Evolutionary conservation across 2,329 filamentous ascomycete species (phyloP), one percentile per base, ranked within the genome.

Genomic region (Ophiostoma sp.): DNA sequence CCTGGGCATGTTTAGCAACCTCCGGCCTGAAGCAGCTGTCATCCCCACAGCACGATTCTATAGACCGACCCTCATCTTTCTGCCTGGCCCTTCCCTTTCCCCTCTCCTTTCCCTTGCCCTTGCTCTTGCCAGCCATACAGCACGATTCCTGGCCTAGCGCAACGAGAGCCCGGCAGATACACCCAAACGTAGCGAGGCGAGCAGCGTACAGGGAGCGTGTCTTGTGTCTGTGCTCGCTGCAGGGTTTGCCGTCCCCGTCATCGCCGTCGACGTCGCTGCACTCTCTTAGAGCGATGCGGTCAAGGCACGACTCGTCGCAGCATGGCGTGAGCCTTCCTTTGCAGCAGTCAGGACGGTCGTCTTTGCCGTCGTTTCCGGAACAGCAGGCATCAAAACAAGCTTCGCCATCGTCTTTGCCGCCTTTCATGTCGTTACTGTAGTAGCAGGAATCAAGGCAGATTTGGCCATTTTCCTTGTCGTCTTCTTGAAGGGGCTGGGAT

Each of bases 251-350:
- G 13, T 27, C 23, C 52, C 27, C 52, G 10, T 7, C 2, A 52
- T 52, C 48, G 27, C 44, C 44, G 5, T 57, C 52, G 15, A 11
- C 10, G 52, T 27, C 4, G 8, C 11, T 57, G 5, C 52, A 57
- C 2, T 57, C 52, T 6, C 52, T 3, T 2, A 57, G 10, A 27
- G 52, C 52, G 11, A 57, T 57, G n/a, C 52, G 52, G 52, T 57
- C 52, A 57, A 57, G n/a, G n/a, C 52, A 57, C 23, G 52, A 57
- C 3, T 57, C 52, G 52, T 57, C 52, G 52, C 52, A 57, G 52
- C 52, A 57, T 23, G 52, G 52, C 3, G 23, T 27, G 8, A 13
- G 27, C n/a, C 27, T 31, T 57, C 52, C 52, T 27, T 57, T 3
- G 23, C 52, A 57, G 23, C 52, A 57, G 3, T 7, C 6, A 31